Evolutionary conservation across 2,329 filamentous ascomycete genomes (phyloP), one percentile per base, ranked within the genome.

Genomic region (Coniochaeta prunicola): DNA sequence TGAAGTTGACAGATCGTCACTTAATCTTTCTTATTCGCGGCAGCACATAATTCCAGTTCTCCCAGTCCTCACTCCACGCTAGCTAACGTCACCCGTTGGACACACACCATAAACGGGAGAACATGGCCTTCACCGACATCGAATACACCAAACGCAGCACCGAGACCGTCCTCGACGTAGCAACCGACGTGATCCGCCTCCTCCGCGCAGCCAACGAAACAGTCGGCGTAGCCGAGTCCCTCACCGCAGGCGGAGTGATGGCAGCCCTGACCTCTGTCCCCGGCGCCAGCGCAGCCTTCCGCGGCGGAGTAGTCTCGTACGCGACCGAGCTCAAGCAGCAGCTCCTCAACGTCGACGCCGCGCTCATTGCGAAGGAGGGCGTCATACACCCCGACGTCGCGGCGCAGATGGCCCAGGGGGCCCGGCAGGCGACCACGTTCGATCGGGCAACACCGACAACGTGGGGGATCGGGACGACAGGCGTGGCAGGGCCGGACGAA

Each of bases 271-370:
- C 69, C 0, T 68, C 68, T 0, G 66, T 71, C 4, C 63, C 65
- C 10, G 70, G 69, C 2, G 66, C 68, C 15, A 69, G 68, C 58
- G 62, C 67, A 24, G 69, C 62, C 19, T 70, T 71, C 57, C 70
- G 69, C 53, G 70, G 70, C 40, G 69, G 71, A 1, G 64, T 72
- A 15, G 69, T 73, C 42, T 68, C 70, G 1, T 72, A 71, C 54
- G 67, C 67, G 0, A 71, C 68, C 0, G 60, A 59, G 1, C 61
- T 72, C 15, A 73, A 73, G 57, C 59, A 64, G 2, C 40, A 58
- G 2, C 63, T 73, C 9, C 64, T 73, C 7, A 63, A 62, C 26
- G 66, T 68, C 59, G 59, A 64, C 56, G 55, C 54, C 1, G 63
- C 53, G 4, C 60, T 67, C 12, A 68, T 68, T 31, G 62, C 56